A percentile compares a stretch with the other conserved stretches of the same genome.
These are phyloP conservation scores for Aspergillus wentii DNA, from an alignment of 495 filamentous ascomycete genomes.

Conservation along the genomic window DNA sequence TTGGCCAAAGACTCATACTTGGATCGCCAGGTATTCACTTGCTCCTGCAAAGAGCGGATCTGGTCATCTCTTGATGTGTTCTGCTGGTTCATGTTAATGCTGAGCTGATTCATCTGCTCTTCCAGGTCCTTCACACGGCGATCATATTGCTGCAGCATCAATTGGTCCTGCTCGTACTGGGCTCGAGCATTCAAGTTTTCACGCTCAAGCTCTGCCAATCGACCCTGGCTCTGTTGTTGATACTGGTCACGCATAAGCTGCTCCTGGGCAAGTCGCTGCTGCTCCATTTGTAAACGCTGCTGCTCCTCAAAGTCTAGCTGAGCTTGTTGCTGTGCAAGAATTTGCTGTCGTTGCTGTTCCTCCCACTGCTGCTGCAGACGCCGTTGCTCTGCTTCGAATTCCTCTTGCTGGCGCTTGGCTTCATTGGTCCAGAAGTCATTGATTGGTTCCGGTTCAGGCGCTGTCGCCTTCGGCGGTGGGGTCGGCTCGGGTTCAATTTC, in stretches of 20 bases:
- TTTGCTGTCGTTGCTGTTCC: constrained; percentile 69
- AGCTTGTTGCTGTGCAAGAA: constrained; percentile 72
- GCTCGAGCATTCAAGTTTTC: constrained; percentile 92
- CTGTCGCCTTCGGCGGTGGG: constrained; percentile 61
- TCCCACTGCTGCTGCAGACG: constrained; percentile 79
- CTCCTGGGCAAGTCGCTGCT: constrained; percentile 86
- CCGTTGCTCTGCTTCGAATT: constrained; percentile 89
- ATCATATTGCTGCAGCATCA: constrained; percentile 97
- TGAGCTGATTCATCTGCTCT: constrained; percentile 76
- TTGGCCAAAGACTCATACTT: constrained; percentile 97
- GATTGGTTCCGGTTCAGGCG: constrained; percentile 85
- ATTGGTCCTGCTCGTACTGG: constrained; percentile 93
- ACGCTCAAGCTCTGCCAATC: constrained; percentile 86
- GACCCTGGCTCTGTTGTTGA: constrained; percentile 86
- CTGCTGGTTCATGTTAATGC: constrained; percentile 79
- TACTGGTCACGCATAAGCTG: constrained; percentile 83
- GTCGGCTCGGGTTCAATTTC: constrained; percentile 54
- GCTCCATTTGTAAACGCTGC: constrained; percentile 80
- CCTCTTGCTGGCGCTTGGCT: constrained; percentile 81
- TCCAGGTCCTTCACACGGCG: constrained; percentile 88
- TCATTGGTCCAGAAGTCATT: constrained; percentile 97
- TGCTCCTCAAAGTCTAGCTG: constrained; percentile 95
- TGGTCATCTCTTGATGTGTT: constrained; percentile 88
- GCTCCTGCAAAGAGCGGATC: constrained; percentile 85
- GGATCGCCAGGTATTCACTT: constrained; percentile 91